Conservation (phyloP, 352 stramenopile genomes). For the Pythium chondricola region DNA sequence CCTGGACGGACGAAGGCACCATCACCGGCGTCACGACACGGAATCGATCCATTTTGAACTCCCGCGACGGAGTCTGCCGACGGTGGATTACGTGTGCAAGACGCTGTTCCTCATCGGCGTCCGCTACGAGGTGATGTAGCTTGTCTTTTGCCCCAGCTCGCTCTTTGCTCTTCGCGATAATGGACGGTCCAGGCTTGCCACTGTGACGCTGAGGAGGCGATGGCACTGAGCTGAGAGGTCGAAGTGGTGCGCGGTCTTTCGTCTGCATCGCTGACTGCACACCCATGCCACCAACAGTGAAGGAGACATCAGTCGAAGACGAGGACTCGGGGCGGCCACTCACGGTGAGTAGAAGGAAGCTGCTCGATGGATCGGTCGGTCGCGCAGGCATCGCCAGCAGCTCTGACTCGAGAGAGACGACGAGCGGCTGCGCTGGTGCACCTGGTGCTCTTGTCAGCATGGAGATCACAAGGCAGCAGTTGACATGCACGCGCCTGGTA, state of each 20-base stretch:
- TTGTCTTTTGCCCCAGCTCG: too few species aligned
- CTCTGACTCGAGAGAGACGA: slow-evolving; percentile 67
- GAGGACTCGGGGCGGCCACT: slow-evolving; percentile 33
- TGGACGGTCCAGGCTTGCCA: too few species aligned
- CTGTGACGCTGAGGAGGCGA: not conserved
- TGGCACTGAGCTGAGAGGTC: slow-evolving; percentile 1
- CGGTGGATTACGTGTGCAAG: slow-evolving; percentile 24
- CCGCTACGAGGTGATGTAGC: too few species aligned
- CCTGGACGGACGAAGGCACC: slow-evolving; percentile 1
- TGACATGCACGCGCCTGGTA: slow-evolving; percentile 65
- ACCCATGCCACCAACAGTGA: too few species aligned
- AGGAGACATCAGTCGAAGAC: not conserved
- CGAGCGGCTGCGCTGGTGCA: slow-evolving; percentile 22
- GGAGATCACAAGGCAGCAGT: slow-evolving; percentile 82
- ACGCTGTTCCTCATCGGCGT: slow-evolving; percentile 4
- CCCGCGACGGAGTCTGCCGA: slow-evolving; percentile 30
- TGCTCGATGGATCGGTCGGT: slow-evolving; percentile 36
- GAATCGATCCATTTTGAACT: slow-evolving; percentile 70
- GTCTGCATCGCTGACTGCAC: too few species aligned
- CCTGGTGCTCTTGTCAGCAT: slow-evolving; percentile 62
- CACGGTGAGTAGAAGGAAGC: slow-evolving; percentile 43
- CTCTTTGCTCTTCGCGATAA: too few species aligned
- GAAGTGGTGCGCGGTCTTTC: slow-evolving; percentile 1
- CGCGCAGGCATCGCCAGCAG: slow-evolving; percentile 46
- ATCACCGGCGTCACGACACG: slow-evolving; percentile 45